These are phyloP conservation scores for Starmerella stellata DNA, from an alignment of 805 yeast genomes.

Conservation along the genomic window DNA sequence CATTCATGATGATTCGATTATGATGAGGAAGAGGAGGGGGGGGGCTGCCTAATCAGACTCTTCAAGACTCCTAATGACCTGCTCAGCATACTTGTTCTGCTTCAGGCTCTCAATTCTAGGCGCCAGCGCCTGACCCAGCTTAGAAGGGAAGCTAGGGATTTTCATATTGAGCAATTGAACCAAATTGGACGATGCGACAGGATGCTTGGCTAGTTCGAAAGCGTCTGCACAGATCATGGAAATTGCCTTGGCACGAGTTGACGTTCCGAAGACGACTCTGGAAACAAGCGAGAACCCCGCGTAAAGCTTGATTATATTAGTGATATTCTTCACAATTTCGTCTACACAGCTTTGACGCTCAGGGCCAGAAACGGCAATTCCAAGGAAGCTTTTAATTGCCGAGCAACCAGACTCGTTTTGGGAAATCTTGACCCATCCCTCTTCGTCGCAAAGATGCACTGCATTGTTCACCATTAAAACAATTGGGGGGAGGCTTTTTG, in stretches of 20 bases:
- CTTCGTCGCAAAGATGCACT: constrained; percentile 3
- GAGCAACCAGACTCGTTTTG: constrained; percentile 12
- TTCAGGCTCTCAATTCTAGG: constrained; percentile 3
- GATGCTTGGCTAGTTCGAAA: constrained; percentile 8
- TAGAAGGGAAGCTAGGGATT: constrained; percentile 16
- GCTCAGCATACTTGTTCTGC: constrained; percentile 1
- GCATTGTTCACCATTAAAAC: constrained; percentile 12
- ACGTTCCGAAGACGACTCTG: constrained; percentile 7
- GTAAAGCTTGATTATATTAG: constrained; percentile 4
- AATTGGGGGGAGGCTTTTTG: constrained; percentile 10
- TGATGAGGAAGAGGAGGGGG: no score
- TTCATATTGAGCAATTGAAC: constrained; percentile 8
- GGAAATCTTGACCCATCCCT: constrained; percentile 12
- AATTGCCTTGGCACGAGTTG: constrained; percentile 11
- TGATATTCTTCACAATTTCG: constrained; percentile 5
- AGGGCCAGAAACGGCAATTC: constrained; percentile 1
- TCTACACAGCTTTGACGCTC: constrained; percentile 10
- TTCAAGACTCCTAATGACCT: constrained; percentile 4
- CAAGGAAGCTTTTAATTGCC: constrained; percentile 10
- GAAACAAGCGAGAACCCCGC: constrained; percentile 4
- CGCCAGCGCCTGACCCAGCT: constrained; percentile 8
- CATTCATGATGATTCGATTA: no score
- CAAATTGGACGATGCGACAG: constrained; percentile 6
- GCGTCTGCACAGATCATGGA: constrained; percentile 9
- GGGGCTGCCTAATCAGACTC: neutral